Evolutionary conservation across 2,329 filamentous ascomycete species (phyloP), one percentile per base, ranked within the genome.

Genomic region (Diaporthe sp.): DNA sequence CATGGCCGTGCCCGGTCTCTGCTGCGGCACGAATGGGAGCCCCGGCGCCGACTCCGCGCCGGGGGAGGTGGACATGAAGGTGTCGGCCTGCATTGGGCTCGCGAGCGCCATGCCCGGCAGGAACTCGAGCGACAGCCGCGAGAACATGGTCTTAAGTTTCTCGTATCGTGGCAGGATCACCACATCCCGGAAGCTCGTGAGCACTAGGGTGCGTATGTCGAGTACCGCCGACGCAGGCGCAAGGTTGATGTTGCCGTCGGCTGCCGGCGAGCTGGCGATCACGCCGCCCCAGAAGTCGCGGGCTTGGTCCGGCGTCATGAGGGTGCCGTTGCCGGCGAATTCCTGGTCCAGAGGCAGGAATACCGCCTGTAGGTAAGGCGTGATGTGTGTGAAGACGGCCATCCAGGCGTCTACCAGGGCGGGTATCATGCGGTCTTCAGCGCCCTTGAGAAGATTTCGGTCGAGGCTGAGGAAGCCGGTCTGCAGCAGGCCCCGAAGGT

Each of bases 331-430:
- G 8, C 96, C 97, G 72, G 95, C 93, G 82, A 99, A 98, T 82
- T 99, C 97, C 15, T 98, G 90, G 81, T 99, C 97, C 1, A 99
- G 86, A 0, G 96, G 97, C 2, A 99, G 87, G 82, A 99, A 98
- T 1, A 98, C 96, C 1, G 96, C 95, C 85, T 98, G 96, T 80
- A 99, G 92, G 81, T 98, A 98, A 0, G 97, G 97, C 7, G 98
- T 85, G 51, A 98, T 94, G 9, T 91, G 94, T 3, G 95, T 96
- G 81, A 98, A 98, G 0, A 97, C 96, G 63, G 97, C 92, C 76
- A 97, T 91, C 97, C 97, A 99, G 81, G 98, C 92, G 82, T 98
- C 95, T 3, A 98, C 96, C 0, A 99, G 88, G 74, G 95, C 92
- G 0, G 95, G 94, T 31, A 98, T 95, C n/a, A 98, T 90, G 47